These are phyloP conservation scores for Penicillium sumatraense DNA, from an alignment of 2,329 filamentous ascomycete species.

Conservation along the genomic window DNA sequence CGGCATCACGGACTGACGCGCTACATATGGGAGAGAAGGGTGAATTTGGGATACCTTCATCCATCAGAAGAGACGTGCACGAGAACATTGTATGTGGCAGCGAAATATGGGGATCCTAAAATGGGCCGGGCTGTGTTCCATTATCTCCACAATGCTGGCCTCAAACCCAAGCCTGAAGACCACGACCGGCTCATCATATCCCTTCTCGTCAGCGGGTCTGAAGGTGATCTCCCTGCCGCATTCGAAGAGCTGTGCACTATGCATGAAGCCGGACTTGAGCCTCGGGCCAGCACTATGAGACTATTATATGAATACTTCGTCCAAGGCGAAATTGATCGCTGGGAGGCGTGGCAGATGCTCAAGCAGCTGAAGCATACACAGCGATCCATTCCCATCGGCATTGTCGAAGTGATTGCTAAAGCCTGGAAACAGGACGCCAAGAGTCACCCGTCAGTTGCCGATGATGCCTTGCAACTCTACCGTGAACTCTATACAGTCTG, in stretches of 20 bases:
- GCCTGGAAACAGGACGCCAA: conserved; percentile 49
- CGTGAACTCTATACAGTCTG: conserved; percentile 62
- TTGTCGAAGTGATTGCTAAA: conserved; percentile 56
- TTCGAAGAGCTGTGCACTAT: conserved; percentile 76
- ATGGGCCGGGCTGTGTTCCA: conserved; percentile 75
- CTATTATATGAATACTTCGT: conserved; percentile 64
- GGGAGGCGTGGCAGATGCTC: conserved; percentile 62
- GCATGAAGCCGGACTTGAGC: conserved; percentile 63
- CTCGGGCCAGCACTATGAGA: conserved; percentile 65
- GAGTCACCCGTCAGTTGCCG: conserved; percentile 42
- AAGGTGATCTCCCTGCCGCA: conserved; percentile 66
- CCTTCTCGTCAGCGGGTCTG: conserved; percentile 56
- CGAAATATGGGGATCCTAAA: conserved; percentile 67
- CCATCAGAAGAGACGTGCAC: conserved; percentile 68
- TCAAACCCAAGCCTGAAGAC: conserved; percentile 65
- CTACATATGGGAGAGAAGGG: conserved; percentile 72
- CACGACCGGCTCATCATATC: conserved; percentile 80
- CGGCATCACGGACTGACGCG: conserved; percentile 67
- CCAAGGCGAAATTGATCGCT: conserved; percentile 50
- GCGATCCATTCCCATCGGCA: conserved; percentile 54
- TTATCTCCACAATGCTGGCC: conserved; percentile 62
- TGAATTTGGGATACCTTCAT: conserved; percentile 63
- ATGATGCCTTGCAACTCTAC: conserved; percentile 63
- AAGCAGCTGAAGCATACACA: conserved; percentile 57
- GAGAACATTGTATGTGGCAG: conserved; percentile 73